Conservation (phyloP, 805 yeast genomes). For the Saccharomycopsis babjevae region DNA sequence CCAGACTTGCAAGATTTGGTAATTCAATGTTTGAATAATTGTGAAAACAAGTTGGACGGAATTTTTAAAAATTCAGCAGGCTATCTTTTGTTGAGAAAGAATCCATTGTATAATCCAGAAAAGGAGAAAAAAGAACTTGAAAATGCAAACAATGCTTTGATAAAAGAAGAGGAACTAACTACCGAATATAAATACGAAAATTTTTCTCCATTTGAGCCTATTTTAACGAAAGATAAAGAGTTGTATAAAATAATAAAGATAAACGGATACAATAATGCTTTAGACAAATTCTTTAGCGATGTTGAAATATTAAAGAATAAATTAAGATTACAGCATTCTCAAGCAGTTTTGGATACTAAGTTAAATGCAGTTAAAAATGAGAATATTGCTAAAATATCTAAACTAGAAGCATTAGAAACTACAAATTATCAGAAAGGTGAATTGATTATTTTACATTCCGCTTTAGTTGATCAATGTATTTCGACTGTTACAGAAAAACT, state of each 20-base stretch:
- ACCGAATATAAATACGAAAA: constrained; percentile 42
- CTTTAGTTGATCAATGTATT: constrained; percentile 62
- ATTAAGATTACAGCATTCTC: constrained; percentile 63
- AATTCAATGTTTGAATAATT: constrained; percentile 34
- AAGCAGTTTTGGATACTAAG: constrained; percentile 63
- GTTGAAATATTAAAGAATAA: constrained; percentile 75
- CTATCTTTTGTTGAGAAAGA: constrained; percentile 51
- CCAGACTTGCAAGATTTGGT: constrained; percentile 25
- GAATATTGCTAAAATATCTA: constrained; percentile 57
- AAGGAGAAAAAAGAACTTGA: constrained; percentile 23
- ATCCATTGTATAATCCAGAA: constrained; percentile 37
- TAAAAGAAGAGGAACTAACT: constrained; percentile 28
- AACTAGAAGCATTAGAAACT: constrained; percentile 52
- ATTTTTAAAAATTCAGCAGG: constrained; percentile 41
- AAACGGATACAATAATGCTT: constrained; percentile 66
- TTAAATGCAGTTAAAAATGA: constrained; percentile 67
- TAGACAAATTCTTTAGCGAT: constrained; percentile 78
- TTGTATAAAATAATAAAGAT: constrained; percentile 33
- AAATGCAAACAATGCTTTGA: constrained; percentile 10
- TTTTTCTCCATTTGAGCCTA: constrained; percentile 60
- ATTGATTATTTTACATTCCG: constrained; percentile 58
- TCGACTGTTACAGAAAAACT: constrained; percentile 53
- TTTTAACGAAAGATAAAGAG: constrained; percentile 27
- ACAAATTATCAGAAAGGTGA: constrained; percentile 61
- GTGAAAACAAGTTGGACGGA: constrained; percentile 34